Base-by-base conservation (phyloP, 192 early-diverging fungal genomes). In the Backusella westeae region DNA sequence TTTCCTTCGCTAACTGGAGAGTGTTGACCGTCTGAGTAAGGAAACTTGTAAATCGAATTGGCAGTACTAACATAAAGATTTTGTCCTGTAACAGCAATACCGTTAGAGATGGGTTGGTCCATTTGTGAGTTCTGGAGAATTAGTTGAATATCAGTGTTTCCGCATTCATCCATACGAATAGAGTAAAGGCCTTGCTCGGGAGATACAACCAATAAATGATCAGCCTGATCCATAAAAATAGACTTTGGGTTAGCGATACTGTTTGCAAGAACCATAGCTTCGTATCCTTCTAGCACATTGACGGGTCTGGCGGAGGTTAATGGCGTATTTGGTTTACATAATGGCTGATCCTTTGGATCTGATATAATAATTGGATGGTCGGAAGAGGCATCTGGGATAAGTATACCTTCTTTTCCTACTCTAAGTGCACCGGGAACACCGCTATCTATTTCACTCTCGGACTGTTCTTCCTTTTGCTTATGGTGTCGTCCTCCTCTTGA, bases 1-100 rank as follows among this genome's bases (percentile, higher is more conserved):
- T 42, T 49, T 5, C 69, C 76, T 39, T 65, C 67, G 1, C 19
- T 9, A 3, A 81, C 19, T 21, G 49, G 52, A 4, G 80, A 75
- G 36, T 81, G 80, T 34, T 81, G 80, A 29, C 80, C 80, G 34
- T 77, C 76, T 14, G 52, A 36, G 53, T 81, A 81, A 32, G 73
- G 49, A 26, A 75, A 81, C 67, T 72, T 73, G 39, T 69, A 77
- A 1, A 81, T 69, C 0, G 69, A 65, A 44, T 77, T 75, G 9
- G 42, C 39, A 32, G 80, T 81, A 39, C 76, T 36, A 0, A 81
- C 67, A 69, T 77, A 81, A 32, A 81, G 26, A n/a, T 69, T 66
- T 14, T 77, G 32, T 29, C 35, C 65, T 19, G 56, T 42, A 17
- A 77, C 34, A 49, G 80, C 80, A 26, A 81, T 4, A 32, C 78